Evolutionary conservation across 306 rosid genomes (phyloP), one percentile per base, ranked within the genome.

Genomic region (Vachellia collinsii): DNA sequence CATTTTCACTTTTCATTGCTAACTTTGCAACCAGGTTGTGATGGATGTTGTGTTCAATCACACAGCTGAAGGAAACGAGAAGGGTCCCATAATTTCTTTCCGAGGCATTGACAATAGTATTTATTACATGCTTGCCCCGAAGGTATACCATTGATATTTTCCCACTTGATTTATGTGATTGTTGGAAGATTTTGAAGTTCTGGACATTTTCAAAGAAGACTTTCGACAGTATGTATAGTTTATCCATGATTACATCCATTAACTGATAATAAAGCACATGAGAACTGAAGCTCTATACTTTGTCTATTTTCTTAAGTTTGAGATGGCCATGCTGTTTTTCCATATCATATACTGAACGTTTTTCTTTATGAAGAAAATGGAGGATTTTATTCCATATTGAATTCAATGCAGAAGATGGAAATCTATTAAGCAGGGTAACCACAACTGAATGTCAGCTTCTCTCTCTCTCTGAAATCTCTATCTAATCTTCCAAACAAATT

Each of bases 41-140:
- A 89, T 95, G 99, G 99, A 95, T 84, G 97, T 95, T 25, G 97
- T 95, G 79, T 95, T 95, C 86, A 95, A 95, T 89, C 99, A 95
- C 86, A 95, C 99, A 73, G 99, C 99, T 43, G 99, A 95, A 89
- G 98, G 98, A 86, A 95, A 95, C 89, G 97, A 93, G 89, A 88
- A 91, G 70, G 96, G 99, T 77, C 99, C 98, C 10, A 72, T 86
- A 67, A 78, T 95, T 78, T 95, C 99, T 79, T 95, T 95, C 81
- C 92, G 98, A 88, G 99, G 98, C 38, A 86, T 92, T 71, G 98
- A 95, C 89, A 95, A 93, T 74, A 86, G 91, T 77, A 82, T 85
- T 79, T 93, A 89, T 87, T 95, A 95, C 85, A 95, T 95, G 99
- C 83, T 93, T 64, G 99, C 97, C 11, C 98, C 97, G 56, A 93